Percentiles rank a stretch among this genome's conserved stretches.
Conservation (phyloP, 148 eudicot species). For the Persicaria tinctoria region DNA sequence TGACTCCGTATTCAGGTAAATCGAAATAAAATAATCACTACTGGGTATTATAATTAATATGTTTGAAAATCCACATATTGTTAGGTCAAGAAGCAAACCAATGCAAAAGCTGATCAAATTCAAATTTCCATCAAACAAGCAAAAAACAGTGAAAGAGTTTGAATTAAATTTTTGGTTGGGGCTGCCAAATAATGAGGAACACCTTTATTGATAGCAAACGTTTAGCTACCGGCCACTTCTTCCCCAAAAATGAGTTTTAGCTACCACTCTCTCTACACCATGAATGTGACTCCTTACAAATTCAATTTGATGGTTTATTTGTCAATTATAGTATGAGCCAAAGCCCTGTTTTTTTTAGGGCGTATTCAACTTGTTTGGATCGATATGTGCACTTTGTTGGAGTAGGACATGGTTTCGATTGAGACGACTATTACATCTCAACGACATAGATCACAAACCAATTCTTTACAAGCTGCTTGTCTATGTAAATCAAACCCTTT, state of each 20-base stretch:
- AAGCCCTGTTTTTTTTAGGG: not conserved
- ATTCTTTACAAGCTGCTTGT: too few species aligned
- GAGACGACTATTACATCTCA: too few species aligned
- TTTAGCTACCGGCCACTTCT: constrained; percentile 6
- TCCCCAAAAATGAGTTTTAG: not conserved
- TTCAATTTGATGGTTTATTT: not conserved
- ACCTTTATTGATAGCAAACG: not conserved
- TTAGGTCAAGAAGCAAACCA: not conserved
- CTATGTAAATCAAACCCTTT: too few species aligned
- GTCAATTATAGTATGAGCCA: not conserved
- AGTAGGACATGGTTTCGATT: not conserved
- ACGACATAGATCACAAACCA: too few species aligned
- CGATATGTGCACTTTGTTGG: not conserved
- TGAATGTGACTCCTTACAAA: not conserved
- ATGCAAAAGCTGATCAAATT: not conserved
- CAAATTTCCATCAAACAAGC: not conserved
- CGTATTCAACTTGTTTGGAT: not conserved
- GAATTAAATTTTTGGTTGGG: not conserved
- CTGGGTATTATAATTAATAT: too few species aligned
- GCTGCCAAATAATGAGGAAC: not conserved
- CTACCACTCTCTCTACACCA: constrained; percentile 2
- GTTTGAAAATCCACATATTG: not conserved
- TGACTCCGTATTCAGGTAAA: too few species aligned
- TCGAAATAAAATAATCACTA: too few species aligned
- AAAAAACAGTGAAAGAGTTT: not conserved